Evolutionary conservation across 805 yeast genomes (phyloP).

Genomic region (Metschnikowia lochheadii): DNA sequence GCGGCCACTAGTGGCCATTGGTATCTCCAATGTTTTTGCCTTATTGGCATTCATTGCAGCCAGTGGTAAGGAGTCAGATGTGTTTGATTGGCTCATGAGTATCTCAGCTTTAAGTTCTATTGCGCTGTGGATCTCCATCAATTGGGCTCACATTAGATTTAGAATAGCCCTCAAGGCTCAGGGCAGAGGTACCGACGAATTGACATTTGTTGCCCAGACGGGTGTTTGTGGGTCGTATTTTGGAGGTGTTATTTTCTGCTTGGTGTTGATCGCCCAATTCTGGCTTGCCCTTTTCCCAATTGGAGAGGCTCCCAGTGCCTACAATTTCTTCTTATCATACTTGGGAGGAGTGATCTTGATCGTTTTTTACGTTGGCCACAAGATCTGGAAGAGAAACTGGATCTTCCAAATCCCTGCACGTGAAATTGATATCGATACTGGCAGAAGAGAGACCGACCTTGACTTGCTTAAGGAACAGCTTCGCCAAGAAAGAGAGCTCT

Average conservation of each 20-base stretch:
- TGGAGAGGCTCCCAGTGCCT: slow-evolving; percentile 32
- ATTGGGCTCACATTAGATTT: slow-evolving; percentile 62
- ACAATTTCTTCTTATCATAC: slow-evolving; percentile 41
- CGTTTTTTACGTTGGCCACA: slow-evolving; percentile 42
- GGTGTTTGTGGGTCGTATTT: slow-evolving; percentile 35
- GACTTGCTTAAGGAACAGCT: slow-evolving; percentile 48
- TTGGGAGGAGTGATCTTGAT: slow-evolving; percentile 46
- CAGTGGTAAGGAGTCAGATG: slow-evolving; percentile 49
- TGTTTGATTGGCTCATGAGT: slow-evolving; percentile 75
- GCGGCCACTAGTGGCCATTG: slow-evolving; percentile 69
- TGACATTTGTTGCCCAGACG: slow-evolving; percentile 35
- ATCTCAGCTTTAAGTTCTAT: slow-evolving; percentile 73
- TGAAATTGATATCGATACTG: slow-evolving; percentile 59
- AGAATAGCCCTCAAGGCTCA: slow-evolving; percentile 56
- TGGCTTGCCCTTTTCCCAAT: slow-evolving; percentile 41
- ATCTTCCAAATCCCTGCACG: slow-evolving; percentile 38
- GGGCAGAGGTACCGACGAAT: slow-evolving; percentile 35
- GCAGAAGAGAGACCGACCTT: slow-evolving; percentile 57
- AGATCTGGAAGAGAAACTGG: slow-evolving; percentile 46
- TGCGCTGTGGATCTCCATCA: slow-evolving; percentile 75
- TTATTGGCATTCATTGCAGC: slow-evolving; percentile 62
- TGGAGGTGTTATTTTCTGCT: slow-evolving; percentile 28
- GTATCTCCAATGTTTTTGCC: slow-evolving; percentile 50
- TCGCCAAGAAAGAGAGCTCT: slow-evolving; percentile 19
- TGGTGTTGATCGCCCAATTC: slow-evolving; percentile 40